phyloP scores from a whole-genome alignment of 2,329 filamentous ascomycete genomes.

The Cytospora leucostoma region DNA sequence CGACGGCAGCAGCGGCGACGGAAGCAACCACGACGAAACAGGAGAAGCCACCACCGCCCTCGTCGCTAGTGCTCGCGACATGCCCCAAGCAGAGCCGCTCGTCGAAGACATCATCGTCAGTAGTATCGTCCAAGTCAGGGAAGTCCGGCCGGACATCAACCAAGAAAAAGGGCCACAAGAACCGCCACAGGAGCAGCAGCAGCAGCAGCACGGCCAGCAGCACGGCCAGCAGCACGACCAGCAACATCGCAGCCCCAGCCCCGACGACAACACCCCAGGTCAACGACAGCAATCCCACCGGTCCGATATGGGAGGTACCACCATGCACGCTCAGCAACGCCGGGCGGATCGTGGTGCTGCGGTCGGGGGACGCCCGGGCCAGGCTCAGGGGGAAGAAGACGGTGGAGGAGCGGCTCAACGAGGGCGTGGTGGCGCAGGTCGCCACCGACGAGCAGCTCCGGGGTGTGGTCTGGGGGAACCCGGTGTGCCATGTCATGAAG shows the following conservation, averaged over 20 bases:
- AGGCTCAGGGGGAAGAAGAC: conserved; percentile 48
- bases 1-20: too few relatives aligned
- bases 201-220: conserved; percentile 19
- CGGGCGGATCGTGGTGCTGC: conserved; percentile 67
- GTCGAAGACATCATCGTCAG: conserved; percentile 30
- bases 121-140: conserved; percentile 35
- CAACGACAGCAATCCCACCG: conserved; percentile 20
- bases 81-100: conserved; percentile 34
- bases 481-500: conserved; percentile 77
- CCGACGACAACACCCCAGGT: conserved; percentile 26
- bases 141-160: conserved; percentile 29
- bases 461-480: conserved; percentile 77
- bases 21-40: conserved; percentile 7
- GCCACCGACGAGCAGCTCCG: conserved; percentile 69
- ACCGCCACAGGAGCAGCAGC: not conserved
- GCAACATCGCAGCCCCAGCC: not conserved
- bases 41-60: conserved; percentile 15
- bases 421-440: conserved; percentile 68
- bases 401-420: conserved; percentile 51
- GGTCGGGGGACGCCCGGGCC: conserved; percentile 47
- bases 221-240: conserved; percentile 24
- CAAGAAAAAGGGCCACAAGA: not conserved
- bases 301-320: conserved; percentile 65
- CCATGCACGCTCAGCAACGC: conserved; percentile 68
- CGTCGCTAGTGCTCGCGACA: conserved; percentile 25